Evolutionary conservation across 2,329 filamentous ascomycete genomes (phyloP), one percentile per base, ranked within the genome.

Genomic region (Leptodontidium sp.): DNA sequence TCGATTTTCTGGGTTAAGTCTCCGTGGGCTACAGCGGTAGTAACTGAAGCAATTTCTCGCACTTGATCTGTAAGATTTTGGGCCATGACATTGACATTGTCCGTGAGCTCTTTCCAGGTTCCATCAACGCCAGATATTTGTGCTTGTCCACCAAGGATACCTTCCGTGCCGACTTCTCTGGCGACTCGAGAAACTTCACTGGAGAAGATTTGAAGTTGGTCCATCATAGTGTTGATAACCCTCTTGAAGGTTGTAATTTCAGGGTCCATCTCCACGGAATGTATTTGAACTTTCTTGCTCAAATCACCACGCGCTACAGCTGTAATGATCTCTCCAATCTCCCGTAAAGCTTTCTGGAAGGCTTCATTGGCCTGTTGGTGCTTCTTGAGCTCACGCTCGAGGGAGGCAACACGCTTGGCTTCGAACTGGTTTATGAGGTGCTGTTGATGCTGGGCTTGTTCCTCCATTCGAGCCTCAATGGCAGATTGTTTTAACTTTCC

Each of bases 181-280:
- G 95, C 95, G 74, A 98, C 90, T 74, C 93, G 91, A 43, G 95
- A 98, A 77, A 98, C 95, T 83, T 98, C 94, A 80, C 93, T 97
- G 73, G 95, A 95, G 81, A 98, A 98, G 69, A 97, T 93, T 79
- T 98, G 94, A 69, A 98, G 86, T 81, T 98, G 95, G 79, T 98
- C 95, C 89, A 98, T 97, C 95, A 98, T 98, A 74, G 93, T 97
- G 80, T 98, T 98, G 83, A 98, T 98, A 45, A 78, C 76, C 76
- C 93, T 91, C 83, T 98, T 98, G 85, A 98, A 98, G 11, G 93
- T 94, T 35, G 94, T 96, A 77, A 98, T 98, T 85, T 98, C 95
- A 35, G 94, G 94, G 85, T 98, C 95, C 91, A 98, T 96, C 83
- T 98, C 95, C 74, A 97, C 91, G 4, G 93, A 92, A 79, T 98